Evolutionary conservation across 306 rosid genomes (phyloP).

Genomic region (Medicago arabica): DNA sequence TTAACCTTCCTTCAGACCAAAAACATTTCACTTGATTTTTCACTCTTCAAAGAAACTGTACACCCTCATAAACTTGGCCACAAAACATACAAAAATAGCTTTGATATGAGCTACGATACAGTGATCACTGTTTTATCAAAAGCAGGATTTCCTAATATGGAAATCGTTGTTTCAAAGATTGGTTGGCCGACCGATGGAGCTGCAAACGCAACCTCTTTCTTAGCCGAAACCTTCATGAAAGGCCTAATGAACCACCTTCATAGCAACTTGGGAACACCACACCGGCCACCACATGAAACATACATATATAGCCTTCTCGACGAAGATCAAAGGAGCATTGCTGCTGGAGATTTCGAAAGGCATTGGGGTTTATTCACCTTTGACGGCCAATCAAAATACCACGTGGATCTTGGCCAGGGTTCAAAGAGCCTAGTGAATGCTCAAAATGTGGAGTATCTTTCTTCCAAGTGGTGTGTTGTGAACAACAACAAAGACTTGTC

Average conservation of each 20-base stretch:
- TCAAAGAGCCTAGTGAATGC: slow-evolving; percentile 68
- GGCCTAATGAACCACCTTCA: slow-evolving; percentile 73
- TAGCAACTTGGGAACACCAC: slow-evolving; percentile 73
- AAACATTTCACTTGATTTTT: slow-evolving; percentile 75
- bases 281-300: slow-evolving; percentile 61
- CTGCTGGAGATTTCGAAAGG: slow-evolving; percentile 74
- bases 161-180: slow-evolving; percentile 76
- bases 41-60: slow-evolving; percentile 73
- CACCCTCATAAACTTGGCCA: slow-evolving; percentile 64
- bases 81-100: slow-evolving; percentile 77
- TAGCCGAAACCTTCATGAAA: slow-evolving; percentile 78
- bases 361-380: slow-evolving; percentile 97
- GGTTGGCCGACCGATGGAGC: slow-evolving; percentile 99
- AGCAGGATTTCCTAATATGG: slow-evolving; percentile 68
- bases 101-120: slow-evolving; percentile 77
- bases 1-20: slow-evolving; percentile 59
- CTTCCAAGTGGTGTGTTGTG: slow-evolving; percentile 91
- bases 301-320: slow-evolving; percentile 83
- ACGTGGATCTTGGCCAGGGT: slow-evolving; percentile 65
- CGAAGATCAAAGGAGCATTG: slow-evolving; percentile 77
- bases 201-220: slow-evolving; percentile 61
- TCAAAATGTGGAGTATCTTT: slow-evolving; percentile 77
- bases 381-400: slow-evolving; percentile 95
- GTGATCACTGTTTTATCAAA: slow-evolving; percentile 61
- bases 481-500: slow-evolving; percentile 80